phyloP scores from a whole-genome alignment of 2,329 filamentous ascomycete species.

The Penicillium sp. region DNA sequence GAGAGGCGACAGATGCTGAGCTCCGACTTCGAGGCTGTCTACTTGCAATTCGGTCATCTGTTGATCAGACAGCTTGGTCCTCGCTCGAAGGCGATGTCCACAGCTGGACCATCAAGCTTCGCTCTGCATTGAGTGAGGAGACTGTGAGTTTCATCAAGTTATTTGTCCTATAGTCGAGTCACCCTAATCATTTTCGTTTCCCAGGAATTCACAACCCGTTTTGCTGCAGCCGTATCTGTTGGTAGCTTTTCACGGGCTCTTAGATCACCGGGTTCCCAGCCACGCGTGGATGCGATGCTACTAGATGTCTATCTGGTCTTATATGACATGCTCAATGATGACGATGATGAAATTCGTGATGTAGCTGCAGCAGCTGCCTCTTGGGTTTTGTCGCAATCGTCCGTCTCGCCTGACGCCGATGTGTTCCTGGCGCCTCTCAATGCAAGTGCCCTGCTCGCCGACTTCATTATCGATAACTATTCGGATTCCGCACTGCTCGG shows the following conservation, averaged over 20 bases:
- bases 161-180: not conserved
- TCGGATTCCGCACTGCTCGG: slow-evolving; percentile 32
- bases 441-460: slow-evolving; percentile 42
- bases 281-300: slow-evolving; percentile 33
- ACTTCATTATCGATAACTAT: slow-evolving; percentile 38
- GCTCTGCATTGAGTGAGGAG: slow-evolving; percentile 41
- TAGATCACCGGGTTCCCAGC: slow-evolving; percentile 18
- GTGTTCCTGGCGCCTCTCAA: slow-evolving; percentile 49
- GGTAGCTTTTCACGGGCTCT: slow-evolving; percentile 45
- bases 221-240: slow-evolving; percentile 37
- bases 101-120: slow-evolving; percentile 35
- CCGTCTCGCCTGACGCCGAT: slow-evolving; percentile 26
- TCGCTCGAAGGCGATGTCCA: slow-evolving; percentile 25
- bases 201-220: slow-evolving; percentile 41
- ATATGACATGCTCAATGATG: slow-evolving; percentile 78
- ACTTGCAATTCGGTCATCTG: slow-evolving; percentile 26
- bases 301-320: slow-evolving; percentile 62
- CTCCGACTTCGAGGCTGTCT: slow-evolving; percentile 40
- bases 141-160: slow-evolving; percentile 30
- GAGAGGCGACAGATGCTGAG: slow-evolving; percentile 37
- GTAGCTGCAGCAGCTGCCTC: slow-evolving; percentile 50
- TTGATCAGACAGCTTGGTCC: slow-evolving; percentile 7
- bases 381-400: slow-evolving; percentile 35
- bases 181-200: not conserved
- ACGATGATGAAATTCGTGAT: slow-evolving; percentile 83